A percentile compares a stretch with the other conserved stretches of the same genome.
phyloP scores from a whole-genome alignment of 2,329 filamentous ascomycete genomes.

The Purpureocillium takamizusanense region DNA sequence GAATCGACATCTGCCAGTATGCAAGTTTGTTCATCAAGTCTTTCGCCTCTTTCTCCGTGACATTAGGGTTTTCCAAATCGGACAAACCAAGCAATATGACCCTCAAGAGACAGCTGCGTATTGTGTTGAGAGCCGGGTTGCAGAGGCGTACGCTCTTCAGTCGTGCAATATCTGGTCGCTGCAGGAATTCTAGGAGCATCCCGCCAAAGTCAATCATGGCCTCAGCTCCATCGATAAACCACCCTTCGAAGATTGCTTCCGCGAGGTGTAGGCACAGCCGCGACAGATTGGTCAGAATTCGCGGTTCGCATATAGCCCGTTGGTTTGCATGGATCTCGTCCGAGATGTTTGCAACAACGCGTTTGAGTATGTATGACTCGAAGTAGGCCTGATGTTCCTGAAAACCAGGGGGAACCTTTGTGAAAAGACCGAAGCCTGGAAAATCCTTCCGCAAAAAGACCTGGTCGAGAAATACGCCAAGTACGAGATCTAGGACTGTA shows the following conservation, averaged over 20 bases:
- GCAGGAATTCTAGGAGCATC: constrained; percentile 77
- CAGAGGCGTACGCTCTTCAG: constrained; percentile 89
- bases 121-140: constrained; percentile 67
- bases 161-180: constrained; percentile 69
- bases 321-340: constrained; percentile 64
- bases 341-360: constrained; percentile 62
- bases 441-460: constrained; percentile 84
- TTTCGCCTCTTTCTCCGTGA: constrained; percentile 52
- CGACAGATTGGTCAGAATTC: constrained; percentile 77
- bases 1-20: constrained; percentile 91
- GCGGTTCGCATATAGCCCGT: constrained; percentile 67
- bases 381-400: constrained; percentile 94
- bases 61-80: constrained; percentile 62
- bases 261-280: constrained; percentile 73
- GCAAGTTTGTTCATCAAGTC: constrained; percentile 75
- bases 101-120: constrained; percentile 69
- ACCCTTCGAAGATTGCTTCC: constrained; percentile 90
- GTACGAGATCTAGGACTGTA: constrained; percentile 65
- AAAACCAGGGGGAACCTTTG: constrained; percentile 86
- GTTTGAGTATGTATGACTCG: constrained; percentile 77
- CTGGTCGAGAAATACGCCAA: constrained; percentile 78
- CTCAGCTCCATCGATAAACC: constrained; percentile 86
- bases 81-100: constrained; percentile 75
- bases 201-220: constrained; percentile 79
- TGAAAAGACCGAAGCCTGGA: constrained; percentile 72